A percentile compares a stretch with the other conserved stretches of the same genome.
phyloP scores from a whole-genome alignment of 441 rosid species.

The Macaranga tanarius region DNA sequence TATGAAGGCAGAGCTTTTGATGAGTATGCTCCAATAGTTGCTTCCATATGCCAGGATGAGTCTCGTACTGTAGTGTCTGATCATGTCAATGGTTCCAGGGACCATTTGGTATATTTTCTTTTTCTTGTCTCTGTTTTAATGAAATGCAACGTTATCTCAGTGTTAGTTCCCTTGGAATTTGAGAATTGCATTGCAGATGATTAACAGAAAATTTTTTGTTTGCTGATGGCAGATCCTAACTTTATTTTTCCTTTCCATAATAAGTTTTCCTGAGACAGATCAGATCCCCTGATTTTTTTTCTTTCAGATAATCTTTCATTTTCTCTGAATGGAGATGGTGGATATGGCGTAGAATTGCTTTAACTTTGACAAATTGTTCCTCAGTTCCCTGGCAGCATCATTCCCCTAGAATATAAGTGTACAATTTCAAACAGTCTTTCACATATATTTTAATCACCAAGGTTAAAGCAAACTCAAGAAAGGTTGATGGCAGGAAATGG shows the following conservation, averaged over 20 bases:
- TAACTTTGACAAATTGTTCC: background rate
- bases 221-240: slow-evolving; percentile 11
- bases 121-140: slow-evolving; percentile 7
- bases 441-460: background rate
- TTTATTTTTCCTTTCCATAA: background rate
- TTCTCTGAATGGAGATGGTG: slow-evolving; percentile 7
- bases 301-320: background rate
- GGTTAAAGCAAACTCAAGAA: background rate
- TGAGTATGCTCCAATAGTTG: slow-evolving; percentile 59
- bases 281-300: background rate
- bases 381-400: background rate
- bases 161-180: slow-evolving; percentile 12
- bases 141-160: background rate
- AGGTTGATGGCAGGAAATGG: background rate
- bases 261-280: background rate
- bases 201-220: background rate
- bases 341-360: background rate
- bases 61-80: slow-evolving; percentile 20
- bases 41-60: slow-evolving; percentile 44
- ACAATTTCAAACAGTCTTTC: background rate
- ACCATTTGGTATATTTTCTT: slow-evolving; percentile 46
- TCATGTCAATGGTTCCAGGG: slow-evolving; percentile 34
- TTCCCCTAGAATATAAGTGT: background rate
- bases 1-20: slow-evolving; percentile 44
- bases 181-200: background rate